phyloP scores from a whole-genome alignment of 2,329 filamentous ascomycete species.

The Talaromyces sp. region DNA sequence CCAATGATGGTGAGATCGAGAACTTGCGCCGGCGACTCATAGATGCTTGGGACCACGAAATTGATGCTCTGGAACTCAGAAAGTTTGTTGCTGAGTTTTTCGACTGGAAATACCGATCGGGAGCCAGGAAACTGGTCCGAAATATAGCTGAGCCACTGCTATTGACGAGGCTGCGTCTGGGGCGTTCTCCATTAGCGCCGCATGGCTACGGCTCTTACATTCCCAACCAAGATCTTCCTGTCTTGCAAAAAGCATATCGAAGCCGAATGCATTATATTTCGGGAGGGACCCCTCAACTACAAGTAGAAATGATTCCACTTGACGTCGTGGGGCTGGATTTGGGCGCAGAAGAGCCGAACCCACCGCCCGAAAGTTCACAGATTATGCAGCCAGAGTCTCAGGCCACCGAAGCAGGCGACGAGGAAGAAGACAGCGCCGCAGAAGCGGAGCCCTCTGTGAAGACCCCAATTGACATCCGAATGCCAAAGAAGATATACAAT shows the following conservation, averaged over 20 bases:
- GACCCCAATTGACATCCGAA: constrained; percentile 12
- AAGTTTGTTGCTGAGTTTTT: constrained; percentile 73
- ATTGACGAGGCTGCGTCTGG: constrained; percentile 49
- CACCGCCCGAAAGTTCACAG: constrained; percentile 28
- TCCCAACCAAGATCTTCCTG: constrained; percentile 42
- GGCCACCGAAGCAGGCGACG: constrained; percentile 27
- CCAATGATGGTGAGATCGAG: constrained; percentile 52
- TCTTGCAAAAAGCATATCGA: constrained; percentile 63
- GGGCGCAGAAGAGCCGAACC: constrained; percentile 62
- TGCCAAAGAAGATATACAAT: constrained; percentile 45
- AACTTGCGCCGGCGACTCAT: constrained; percentile 48
- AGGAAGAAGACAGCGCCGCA: constrained; percentile 24
- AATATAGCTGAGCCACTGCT: constrained; percentile 73
- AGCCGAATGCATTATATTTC: constrained; percentile 66
- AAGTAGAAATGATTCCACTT: constrained; percentile 69
- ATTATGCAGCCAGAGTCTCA: constrained; percentile 20
- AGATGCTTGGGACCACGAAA: constrained; percentile 51
- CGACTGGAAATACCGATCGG: constrained; percentile 73
- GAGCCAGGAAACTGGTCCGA: constrained; percentile 78
- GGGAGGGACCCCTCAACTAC: constrained; percentile 69
- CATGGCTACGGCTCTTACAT: constrained; percentile 22
- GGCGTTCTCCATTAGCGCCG: constrained; percentile 30
- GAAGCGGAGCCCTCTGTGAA: constrained; percentile 17
- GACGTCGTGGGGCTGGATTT: constrained; percentile 74
- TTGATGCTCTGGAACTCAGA: constrained; percentile 64